These are phyloP conservation scores for Lumnitzera littorea DNA, from an alignment of 345 rosid species.

Conservation along the genomic window DNA sequence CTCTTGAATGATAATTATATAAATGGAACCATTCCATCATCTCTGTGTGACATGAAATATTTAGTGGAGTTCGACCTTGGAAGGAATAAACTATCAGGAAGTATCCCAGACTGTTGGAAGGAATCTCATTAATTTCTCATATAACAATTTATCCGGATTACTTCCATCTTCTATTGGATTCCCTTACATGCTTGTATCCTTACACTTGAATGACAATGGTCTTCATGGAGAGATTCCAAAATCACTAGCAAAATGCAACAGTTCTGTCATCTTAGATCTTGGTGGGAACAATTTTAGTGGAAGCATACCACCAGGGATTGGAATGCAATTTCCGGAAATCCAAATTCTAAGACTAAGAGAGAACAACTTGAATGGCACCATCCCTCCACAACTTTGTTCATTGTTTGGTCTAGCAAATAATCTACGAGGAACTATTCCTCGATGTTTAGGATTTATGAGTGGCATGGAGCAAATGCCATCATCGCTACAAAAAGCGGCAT, in stretches of 20 bases:
- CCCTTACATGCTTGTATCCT: accelerated
- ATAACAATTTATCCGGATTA: neutral
- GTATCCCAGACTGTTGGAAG: conserved; percentile 4
- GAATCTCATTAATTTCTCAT: neutral
- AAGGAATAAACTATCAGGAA: neutral
- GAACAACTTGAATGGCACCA: neutral
- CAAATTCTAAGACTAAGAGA: conserved; percentile 4
- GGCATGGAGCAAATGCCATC: neutral
- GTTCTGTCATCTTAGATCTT: neutral
- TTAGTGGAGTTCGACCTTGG: neutral
- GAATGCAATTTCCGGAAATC: neutral
- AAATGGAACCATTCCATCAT: conserved; percentile 3
- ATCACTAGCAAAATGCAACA: neutral
- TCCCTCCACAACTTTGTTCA: neutral
- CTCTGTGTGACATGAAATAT: neutral
- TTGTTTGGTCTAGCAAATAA: neutral
- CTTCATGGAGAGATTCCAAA: conserved; percentile 1
- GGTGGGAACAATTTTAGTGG: conserved; percentile 6
- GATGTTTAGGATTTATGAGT: neutral
- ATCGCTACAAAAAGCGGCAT: neutral
- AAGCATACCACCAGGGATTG: conserved; percentile 7
- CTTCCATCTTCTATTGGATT: conserved; percentile 1
- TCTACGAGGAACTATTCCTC: neutral
- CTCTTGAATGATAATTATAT: neutral
- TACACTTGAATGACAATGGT: conserved; percentile 5